Evolutionary conservation across 2,329 filamentous ascomycete genomes (phyloP).

Genomic region (Camptophora hylomeconis): DNA sequence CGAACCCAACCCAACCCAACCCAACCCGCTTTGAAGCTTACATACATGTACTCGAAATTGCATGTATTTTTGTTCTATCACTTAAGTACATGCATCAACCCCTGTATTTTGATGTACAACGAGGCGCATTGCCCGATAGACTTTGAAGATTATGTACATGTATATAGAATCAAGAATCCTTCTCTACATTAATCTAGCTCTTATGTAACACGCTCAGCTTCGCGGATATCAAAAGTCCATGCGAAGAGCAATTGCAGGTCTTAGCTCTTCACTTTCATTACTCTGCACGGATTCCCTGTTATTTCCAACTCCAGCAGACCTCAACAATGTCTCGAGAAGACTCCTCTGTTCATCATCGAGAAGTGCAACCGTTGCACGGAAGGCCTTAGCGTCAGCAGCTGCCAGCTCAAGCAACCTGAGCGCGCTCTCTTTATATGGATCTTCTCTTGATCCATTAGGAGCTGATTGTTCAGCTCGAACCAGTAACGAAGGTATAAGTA

Average conservation of each 20-base stretch:
- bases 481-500: constrained; percentile 67
- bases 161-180: too few species aligned
- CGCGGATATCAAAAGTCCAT: constrained; percentile 76
- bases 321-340: constrained; percentile 71
- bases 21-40: too few species aligned
- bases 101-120: too few species aligned
- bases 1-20: too few species aligned
- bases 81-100: too few species aligned
- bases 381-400: constrained; percentile 56
- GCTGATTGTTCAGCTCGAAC: constrained; percentile 56
- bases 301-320: constrained; percentile 42
- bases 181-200: too few species aligned
- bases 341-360: constrained; percentile 58
- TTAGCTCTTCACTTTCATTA: constrained; percentile 38
- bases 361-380: constrained; percentile 58
- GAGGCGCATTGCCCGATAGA: too few species aligned
- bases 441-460: constrained; percentile 21
- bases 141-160: too few species aligned
- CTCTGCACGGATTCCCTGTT: constrained; percentile 10
- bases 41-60: too few species aligned
- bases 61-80: too few species aligned
- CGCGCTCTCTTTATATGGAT: constrained; percentile 60
- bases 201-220: too few species aligned
- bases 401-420: constrained; percentile 68
- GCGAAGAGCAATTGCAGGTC: constrained; percentile 80